A percentile compares a stretch with the other conserved stretches of the same genome.
Evolutionary conservation across 441 rosid genomes (phyloP).

Genomic region (Hura crepitans): DNA sequence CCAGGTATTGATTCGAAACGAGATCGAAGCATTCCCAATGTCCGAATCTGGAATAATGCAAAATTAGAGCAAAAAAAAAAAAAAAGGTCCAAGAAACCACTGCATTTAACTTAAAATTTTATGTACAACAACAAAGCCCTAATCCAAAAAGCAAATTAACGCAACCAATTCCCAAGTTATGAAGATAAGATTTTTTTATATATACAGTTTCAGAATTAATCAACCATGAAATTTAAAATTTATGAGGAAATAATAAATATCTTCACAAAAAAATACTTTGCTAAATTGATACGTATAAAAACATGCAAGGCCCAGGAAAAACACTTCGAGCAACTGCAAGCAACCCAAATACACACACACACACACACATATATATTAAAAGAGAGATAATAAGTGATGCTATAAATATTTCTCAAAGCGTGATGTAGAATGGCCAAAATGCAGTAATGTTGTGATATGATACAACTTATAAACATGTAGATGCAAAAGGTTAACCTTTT

Average conservation of each 20-base stretch:
- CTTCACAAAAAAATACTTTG: neutral
- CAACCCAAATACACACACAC: neutral
- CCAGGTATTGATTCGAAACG: conserved; percentile 87
- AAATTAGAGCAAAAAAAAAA: neutral
- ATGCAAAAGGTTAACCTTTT: neutral
- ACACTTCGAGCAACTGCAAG: neutral
- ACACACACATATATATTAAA: too few relatives aligned
- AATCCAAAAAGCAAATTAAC: conserved; percentile 5
- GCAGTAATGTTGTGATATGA: neutral
- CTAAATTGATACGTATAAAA: neutral
- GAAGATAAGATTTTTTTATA: too few relatives aligned
- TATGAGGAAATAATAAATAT: neutral
- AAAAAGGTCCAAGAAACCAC: neutral
- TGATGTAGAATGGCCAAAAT: neutral
- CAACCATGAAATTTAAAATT: neutral
- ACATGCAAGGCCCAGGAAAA: neutral
- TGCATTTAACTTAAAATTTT: neutral
- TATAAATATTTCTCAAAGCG: neutral
- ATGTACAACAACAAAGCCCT: too few relatives aligned
- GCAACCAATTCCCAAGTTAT: neutral
- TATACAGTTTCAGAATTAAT: neutral
- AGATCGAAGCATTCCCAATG: conserved; percentile 97
- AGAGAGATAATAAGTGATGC: neutral
- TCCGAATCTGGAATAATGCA: conserved; percentile 68
- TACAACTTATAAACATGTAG: neutral